These are phyloP conservation scores for Dissophora ornata DNA, from an alignment of 192 early-diverging fungal genomes.

Conservation along the genomic window DNA sequence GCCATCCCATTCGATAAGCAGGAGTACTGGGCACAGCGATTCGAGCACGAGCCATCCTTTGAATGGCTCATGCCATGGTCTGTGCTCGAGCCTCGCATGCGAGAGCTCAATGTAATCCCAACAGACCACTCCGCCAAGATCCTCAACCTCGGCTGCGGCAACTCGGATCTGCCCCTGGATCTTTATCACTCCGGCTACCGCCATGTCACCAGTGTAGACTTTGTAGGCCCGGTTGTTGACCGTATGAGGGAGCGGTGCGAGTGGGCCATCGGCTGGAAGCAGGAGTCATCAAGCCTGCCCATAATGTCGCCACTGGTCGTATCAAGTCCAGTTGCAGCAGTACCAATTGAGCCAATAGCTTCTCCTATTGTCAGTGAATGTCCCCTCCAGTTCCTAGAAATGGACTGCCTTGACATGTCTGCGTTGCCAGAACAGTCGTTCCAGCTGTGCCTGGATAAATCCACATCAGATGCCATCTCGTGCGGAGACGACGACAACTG, in stretches of 20 bases:
- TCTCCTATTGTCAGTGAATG: neutral
- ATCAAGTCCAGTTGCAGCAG: no score
- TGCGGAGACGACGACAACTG: conserved; percentile 36
- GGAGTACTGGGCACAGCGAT: conserved; percentile 37
- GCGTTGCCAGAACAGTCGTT: conserved; percentile 1
- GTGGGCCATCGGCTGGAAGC: conserved; percentile 19
- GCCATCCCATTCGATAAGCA: conserved; percentile 31
- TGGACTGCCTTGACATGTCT: conserved; percentile 46
- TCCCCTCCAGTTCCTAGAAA: conserved; percentile 29
- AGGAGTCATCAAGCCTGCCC: neutral
- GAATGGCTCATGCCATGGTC: conserved; percentile 49
- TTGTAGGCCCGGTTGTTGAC: conserved; percentile 32
- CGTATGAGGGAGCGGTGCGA: conserved; percentile 29
- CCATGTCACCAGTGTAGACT: conserved; percentile 35
- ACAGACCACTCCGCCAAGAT: conserved; percentile 10
- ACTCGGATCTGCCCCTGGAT: conserved; percentile 35
- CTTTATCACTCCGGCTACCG: conserved; percentile 20
- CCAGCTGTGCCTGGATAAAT: conserved; percentile 34
- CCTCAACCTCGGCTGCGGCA: conserved; percentile 41
- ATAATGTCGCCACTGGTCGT: no score
- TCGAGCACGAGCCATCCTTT: conserved; percentile 22
- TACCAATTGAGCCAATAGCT: no score
- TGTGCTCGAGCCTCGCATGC: conserved; percentile 26
- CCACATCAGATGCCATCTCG: conserved; percentile 37
- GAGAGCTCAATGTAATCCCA: neutral